These are phyloP conservation scores for Clarireedia sp. DNA, from an alignment of 2,329 filamentous ascomycete species.

Conservation along the genomic window DNA sequence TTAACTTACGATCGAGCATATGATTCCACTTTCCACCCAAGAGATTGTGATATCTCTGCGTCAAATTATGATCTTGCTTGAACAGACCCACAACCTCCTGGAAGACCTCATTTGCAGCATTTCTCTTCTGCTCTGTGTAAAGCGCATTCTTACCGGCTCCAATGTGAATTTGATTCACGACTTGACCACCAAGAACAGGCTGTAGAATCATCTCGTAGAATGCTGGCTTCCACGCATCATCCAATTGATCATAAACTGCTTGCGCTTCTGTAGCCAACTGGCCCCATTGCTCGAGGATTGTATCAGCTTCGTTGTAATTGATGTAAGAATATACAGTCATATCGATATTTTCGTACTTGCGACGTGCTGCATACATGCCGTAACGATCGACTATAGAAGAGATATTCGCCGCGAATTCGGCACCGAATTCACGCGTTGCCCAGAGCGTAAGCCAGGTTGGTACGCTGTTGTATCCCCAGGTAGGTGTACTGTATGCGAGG, in stretches of 20 bases:
- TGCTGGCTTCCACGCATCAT: constrained; percentile 42
- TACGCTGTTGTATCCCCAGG: constrained; percentile 48
- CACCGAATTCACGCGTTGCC: constrained; percentile 50
- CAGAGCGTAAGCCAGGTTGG: constrained; percentile 48
- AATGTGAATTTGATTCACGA: constrained; percentile 47
- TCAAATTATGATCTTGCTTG: constrained; percentile 48
- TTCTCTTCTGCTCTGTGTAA: constrained; percentile 48
- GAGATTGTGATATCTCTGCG: constrained; percentile 47
- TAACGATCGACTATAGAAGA: constrained; percentile 47
- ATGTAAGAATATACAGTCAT: constrained; percentile 50
- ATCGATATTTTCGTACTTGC: constrained; percentile 57
- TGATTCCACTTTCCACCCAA: constrained; percentile 55
- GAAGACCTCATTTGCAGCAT: constrained; percentile 47
- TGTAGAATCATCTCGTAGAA: constrained; percentile 58
- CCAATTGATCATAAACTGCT: constrained; percentile 46
- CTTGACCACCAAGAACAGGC: constrained; percentile 49
- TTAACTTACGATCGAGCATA: constrained; percentile 46
- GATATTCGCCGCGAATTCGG: constrained; percentile 39
- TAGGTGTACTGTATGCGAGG: constrained; percentile 55
- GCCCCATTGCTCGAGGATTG: constrained; percentile 47
- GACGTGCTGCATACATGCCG: constrained; percentile 46
- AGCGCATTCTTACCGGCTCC: constrained; percentile 44
- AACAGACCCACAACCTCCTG: constrained; percentile 45
- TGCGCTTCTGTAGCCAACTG: constrained; percentile 46
- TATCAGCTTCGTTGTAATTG: constrained; percentile 58